A percentile compares a stretch with the other conserved stretches of the same genome.
Evolutionary conservation across 371 early-diverging fungal species (phyloP).

Genomic region (Chytridiales sp.): DNA sequence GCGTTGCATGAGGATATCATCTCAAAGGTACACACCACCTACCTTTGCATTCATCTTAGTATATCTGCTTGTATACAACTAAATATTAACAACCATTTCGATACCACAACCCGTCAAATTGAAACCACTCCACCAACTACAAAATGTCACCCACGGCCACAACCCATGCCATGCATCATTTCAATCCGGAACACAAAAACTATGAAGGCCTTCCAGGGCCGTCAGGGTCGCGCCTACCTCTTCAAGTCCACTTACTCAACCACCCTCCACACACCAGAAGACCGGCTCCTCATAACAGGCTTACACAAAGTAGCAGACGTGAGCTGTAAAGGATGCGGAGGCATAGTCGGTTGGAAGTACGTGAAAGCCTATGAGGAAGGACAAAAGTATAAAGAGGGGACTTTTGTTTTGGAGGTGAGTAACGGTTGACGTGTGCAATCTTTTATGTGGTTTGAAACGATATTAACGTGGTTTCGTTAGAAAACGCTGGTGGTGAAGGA

Average conservation of each 20-base stretch:
- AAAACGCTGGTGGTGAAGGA: conserved; percentile 23
- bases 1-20: conserved; percentile 56
- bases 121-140: neutral
- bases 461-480: conserved; percentile 3
- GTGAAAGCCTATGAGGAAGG: conserved; percentile 61
- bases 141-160: neutral
- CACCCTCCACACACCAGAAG: conserved; percentile 55
- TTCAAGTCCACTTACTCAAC: conserved; percentile 55
- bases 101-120: neutral
- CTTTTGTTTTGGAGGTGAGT: conserved; percentile 62
- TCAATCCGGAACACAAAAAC: too few relatives aligned
- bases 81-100: neutral
- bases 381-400: conserved; percentile 75
- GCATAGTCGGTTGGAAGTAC: conserved; percentile 72
- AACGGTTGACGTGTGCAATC: neutral
- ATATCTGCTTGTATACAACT: neutral
- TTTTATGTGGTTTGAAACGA: neutral
- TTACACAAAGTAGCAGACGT: conserved; percentile 73
- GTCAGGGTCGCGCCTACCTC: conserved; percentile 65
- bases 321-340: conserved; percentile 56
- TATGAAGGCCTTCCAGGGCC: conserved; percentile 68
- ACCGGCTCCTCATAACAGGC: conserved; percentile 68
- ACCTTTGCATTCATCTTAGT: neutral
- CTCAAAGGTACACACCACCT: conserved; percentile 55
- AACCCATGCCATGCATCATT: conserved; percentile 3